Conservation (phyloP, 139 green algal species). For the Limnomonas spitsbergensis region DNA sequence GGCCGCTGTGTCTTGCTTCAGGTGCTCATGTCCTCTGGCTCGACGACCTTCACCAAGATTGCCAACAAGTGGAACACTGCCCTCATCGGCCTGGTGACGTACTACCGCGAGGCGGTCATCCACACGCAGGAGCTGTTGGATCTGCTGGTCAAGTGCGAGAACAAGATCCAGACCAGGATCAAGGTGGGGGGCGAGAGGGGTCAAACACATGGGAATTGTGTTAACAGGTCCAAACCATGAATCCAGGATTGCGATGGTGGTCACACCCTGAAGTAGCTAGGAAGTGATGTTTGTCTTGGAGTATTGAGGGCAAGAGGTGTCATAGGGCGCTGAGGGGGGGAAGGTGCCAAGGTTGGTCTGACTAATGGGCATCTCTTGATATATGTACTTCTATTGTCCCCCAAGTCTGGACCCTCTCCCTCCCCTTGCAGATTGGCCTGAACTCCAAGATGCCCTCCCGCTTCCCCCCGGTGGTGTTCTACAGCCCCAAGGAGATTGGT, state of each 20-base stretch:
- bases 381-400: too few relatives aligned
- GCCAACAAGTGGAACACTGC: slow-evolving; percentile 99
- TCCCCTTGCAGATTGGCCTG: slow-evolving; percentile 22
- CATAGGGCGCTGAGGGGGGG: too few relatives aligned
- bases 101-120: slow-evolving; percentile 83
- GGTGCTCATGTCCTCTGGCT: slow-evolving; percentile 95
- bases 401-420: too few relatives aligned
- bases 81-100: slow-evolving; percentile 97
- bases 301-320: too few relatives aligned
- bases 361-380: too few relatives aligned
- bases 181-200: slow-evolving; percentile 26
- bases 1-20: slow-evolving; percentile 17
- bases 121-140: slow-evolving; percentile 99
- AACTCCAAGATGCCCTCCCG: slow-evolving; percentile 84
- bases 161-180: slow-evolving; percentile 97
- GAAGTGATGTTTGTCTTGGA: too few relatives aligned
- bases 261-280: too few relatives aligned
- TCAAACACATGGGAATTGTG: background rate
- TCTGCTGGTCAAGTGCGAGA: slow-evolving; percentile 99
- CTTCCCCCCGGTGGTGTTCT: slow-evolving; percentile 98
- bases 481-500: slow-evolving; percentile 97
- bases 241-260: too few relatives aligned
- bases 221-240: too few relatives aligned
- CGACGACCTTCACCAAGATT: slow-evolving; percentile 99
- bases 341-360: too few relatives aligned